Evolutionary conservation across 345 rosid species (phyloP).

Genomic region (Salix caprea): DNA sequence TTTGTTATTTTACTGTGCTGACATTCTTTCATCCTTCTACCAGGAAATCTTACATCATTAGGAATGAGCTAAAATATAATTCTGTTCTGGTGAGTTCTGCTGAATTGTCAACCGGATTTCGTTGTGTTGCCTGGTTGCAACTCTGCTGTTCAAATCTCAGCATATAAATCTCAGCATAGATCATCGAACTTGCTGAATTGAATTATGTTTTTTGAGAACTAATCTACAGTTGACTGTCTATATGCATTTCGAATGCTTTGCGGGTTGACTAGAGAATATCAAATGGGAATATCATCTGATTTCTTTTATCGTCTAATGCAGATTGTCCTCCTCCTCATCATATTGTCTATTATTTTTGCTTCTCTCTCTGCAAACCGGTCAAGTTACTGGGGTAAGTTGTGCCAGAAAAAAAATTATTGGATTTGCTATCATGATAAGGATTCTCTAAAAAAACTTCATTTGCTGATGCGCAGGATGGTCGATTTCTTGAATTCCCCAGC

Average conservation of each 20-base stretch:
- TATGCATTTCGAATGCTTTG: not conserved
- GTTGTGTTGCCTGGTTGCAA: not conserved
- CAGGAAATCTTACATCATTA: slow-evolving; percentile 54
- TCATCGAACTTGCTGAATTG: not conserved
- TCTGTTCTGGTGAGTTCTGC: slow-evolving; percentile 27
- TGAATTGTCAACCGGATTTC: not conserved
- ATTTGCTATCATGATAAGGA: not conserved
- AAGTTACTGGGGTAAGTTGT: slow-evolving; percentile 21
- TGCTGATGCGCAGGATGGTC: not conserved
- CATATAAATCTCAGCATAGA: not conserved
- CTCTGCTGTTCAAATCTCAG: slow-evolving; percentile 1
- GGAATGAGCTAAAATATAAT: slow-evolving; percentile 20
- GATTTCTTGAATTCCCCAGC: not conserved
- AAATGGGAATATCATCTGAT: slow-evolving; percentile 8
- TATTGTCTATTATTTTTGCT: slow-evolving; percentile 36
- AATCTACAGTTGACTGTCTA: not conserved
- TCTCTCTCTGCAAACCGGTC: slow-evolving; percentile 29
- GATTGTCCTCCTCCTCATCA: slow-evolving; percentile 34
- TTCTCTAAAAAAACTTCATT: not conserved
- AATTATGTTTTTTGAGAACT: no score
- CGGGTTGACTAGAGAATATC: not conserved
- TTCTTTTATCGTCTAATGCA: slow-evolving; percentile 22
- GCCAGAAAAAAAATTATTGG: not conserved
- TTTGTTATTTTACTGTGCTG: not conserved
- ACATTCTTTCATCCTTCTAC: not conserved